A percentile compares a stretch with the other conserved stretches of the same genome.
phyloP scores from a whole-genome alignment of 768 basidiomycete genomes.

The Rhodotorula toruloides region DNA sequence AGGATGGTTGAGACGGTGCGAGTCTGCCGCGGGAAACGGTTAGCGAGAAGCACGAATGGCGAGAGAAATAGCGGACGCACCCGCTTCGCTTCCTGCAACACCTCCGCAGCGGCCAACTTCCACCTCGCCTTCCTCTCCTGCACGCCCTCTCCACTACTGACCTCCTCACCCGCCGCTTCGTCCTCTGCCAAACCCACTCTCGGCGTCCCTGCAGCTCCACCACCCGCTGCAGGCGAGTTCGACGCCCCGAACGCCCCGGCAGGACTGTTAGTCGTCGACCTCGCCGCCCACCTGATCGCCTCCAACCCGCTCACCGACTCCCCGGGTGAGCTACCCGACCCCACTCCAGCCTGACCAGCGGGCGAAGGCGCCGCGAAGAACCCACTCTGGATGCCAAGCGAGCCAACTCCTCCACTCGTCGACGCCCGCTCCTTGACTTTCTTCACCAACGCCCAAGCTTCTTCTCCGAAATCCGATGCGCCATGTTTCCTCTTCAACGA shows the following conservation, averaged over 20 bases:
- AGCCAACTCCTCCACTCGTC: not conserved
- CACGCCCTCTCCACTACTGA: not conserved
- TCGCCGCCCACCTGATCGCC: too few relatives aligned
- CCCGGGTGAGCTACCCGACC: too few relatives aligned
- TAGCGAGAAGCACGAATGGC: not conserved
- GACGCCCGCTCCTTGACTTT: not conserved
- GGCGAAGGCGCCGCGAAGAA: not conserved
- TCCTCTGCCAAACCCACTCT: not conserved
- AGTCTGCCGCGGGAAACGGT: not conserved
- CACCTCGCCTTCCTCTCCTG: conserved; percentile 9
- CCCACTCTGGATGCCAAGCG: not conserved
- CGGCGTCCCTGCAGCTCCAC: not conserved
- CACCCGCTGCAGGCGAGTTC: too few relatives aligned
- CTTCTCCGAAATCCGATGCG: not conserved
- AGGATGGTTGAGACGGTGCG: conserved; percentile 2
- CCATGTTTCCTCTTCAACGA: conserved; percentile 1
- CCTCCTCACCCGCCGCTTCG: not conserved
- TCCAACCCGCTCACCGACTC: too few relatives aligned
- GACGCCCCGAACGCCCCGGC: too few relatives aligned
- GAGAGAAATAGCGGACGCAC: conserved; percentile 11
- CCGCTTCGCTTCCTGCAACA: conserved; percentile 6
- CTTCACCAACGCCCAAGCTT: not conserved
- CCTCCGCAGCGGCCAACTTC: not conserved
- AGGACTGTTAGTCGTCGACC: too few relatives aligned
- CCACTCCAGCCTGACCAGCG: too few relatives aligned